Evolutionary conservation across 148 eudicot genomes (phyloP), one percentile per base, ranked within the genome.

Genomic region (Euryodendron excelsum): DNA sequence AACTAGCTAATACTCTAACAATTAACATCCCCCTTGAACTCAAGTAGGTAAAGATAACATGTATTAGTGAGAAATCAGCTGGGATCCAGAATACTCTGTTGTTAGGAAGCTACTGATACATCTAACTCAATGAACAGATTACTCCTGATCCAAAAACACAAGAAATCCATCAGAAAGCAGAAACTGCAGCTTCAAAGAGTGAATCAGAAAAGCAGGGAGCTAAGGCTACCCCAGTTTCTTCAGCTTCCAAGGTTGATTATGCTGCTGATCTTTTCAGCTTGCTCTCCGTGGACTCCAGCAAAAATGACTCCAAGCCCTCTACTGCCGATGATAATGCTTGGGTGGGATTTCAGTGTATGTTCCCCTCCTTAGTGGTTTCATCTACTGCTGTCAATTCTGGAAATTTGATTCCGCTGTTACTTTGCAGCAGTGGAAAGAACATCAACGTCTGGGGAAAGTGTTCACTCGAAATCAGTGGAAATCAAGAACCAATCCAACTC

Each of bases 221-320:
- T 75, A 48, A 74, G 68, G 13, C 68, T 34, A 25, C 27, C 18
- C 77, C 84, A 18, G 60, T 65, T 73, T 78, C 79, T 36, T 61
- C 83, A 50, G 27, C 81, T 27, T 47, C 84, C 44, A 81, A 85
- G 78, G 80, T 74, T 75, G 88, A 90, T 85, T 84, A 85, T 77
- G 91, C 88, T 34, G 80, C 87, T 62, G 87, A 88, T 62, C 88
- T 87, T 53, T 90, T 83, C 85, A 85, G 76, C 78, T 77, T 85
- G 74, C 77, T 88, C 39, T 84, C 78, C 53, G 55, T 65, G 78
- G 80, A 87, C 60, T 77, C 85, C 41, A 44, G 69, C 8, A 85
- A 82, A 77, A 85, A 73, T 45, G 63, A 67, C 67, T 78, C 76
- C 5, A 84, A 79, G 27, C 33, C 50, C 34, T 77, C 81, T 73